A percentile compares a stretch with the other conserved stretches of the same genome.
Evolutionary conservation across 2,329 filamentous ascomycete genomes (phyloP).

Genomic region (Fusarium marasasianum): DNA sequence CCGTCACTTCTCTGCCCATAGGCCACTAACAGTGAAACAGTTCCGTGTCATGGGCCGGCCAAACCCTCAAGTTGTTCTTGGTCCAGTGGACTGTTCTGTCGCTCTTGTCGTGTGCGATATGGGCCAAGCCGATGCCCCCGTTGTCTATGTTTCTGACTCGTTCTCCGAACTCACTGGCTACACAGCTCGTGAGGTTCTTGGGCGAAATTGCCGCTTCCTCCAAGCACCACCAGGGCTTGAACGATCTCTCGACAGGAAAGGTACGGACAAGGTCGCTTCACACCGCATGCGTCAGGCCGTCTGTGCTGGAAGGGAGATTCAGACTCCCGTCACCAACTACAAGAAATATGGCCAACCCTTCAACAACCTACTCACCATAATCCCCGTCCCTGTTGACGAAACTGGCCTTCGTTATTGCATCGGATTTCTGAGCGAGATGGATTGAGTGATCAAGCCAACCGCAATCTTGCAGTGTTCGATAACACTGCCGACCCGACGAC

Average conservation of each 20-base stretch:
- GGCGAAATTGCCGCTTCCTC: conserved; percentile 85
- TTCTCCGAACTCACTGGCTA: conserved; percentile 86
- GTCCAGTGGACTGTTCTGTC: conserved; percentile 84
- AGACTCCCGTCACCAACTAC: conserved; percentile 76
- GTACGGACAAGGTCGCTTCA: conserved; percentile 61
- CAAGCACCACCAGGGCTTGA: conserved; percentile 73
- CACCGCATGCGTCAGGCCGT: conserved; percentile 61
- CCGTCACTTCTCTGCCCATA: not conserved
- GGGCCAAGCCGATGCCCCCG: conserved; percentile 75
- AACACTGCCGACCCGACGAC: not conserved
- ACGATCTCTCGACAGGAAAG: conserved; percentile 8
- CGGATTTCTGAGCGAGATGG: conserved; percentile 80
- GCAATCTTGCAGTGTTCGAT: not conserved
- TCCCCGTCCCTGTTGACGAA: conserved; percentile 77
- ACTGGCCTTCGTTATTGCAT: conserved; percentile 76
- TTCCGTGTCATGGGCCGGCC: conserved; percentile 73
- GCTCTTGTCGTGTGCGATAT: conserved; percentile 86
- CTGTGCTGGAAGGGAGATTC: conserved; percentile 56
- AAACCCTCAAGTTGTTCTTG: conserved; percentile 80
- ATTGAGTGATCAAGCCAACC: conserved; percentile 10
- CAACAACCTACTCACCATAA: conserved; percentile 85
- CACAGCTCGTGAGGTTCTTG: conserved; percentile 75
- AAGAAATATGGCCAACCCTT: conserved; percentile 82
- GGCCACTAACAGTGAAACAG: conserved; percentile 44
- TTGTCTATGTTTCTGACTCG: conserved; percentile 84